These are phyloP conservation scores for Rhodotorula sp. DNA, from an alignment of 1,284 basidiomycete species.

Conservation along the genomic window DNA sequence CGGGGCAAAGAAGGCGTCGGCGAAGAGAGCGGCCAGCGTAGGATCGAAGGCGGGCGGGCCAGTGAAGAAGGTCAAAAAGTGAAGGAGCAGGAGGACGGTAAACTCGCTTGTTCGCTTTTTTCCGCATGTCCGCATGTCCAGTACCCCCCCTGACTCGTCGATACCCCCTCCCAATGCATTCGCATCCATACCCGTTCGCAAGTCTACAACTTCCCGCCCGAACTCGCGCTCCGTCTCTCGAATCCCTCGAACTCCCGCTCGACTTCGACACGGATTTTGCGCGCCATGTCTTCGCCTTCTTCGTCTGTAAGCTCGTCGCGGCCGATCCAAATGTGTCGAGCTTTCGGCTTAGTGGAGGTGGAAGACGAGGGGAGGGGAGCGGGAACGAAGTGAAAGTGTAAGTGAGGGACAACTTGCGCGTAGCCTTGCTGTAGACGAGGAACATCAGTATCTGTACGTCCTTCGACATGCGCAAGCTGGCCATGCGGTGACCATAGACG, in stretches of 20 bases:
- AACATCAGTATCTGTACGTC: background rate
- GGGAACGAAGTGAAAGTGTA: slow-evolving; percentile 75
- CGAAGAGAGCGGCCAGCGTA: background rate
- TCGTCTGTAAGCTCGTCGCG: too few species aligned
- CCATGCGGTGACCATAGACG: background rate
- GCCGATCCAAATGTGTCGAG: background rate
- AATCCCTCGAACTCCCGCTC: too few species aligned
- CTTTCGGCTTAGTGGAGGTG: background rate
- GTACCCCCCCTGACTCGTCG: background rate
- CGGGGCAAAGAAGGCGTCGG: background rate
- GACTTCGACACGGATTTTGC: too few species aligned
- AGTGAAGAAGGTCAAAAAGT: slow-evolving; percentile 12
- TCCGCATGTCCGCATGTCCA: background rate
- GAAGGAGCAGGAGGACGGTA: background rate
- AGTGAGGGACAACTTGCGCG: slow-evolving; percentile 74
- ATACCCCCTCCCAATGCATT: background rate
- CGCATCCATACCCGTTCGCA: background rate
- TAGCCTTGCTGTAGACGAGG: slow-evolving; percentile 60
- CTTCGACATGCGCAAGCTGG: background rate
- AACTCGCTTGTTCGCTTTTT: background rate
- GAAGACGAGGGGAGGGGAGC: slow-evolving; percentile 48
- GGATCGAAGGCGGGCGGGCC: background rate
- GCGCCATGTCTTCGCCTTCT: too few species aligned
- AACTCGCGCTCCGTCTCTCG: too few species aligned
- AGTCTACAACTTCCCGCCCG: background rate